Evolutionary conservation across 2,329 filamentous ascomycete species (phyloP).

Genomic region (Aspergillus sojae): DNA sequence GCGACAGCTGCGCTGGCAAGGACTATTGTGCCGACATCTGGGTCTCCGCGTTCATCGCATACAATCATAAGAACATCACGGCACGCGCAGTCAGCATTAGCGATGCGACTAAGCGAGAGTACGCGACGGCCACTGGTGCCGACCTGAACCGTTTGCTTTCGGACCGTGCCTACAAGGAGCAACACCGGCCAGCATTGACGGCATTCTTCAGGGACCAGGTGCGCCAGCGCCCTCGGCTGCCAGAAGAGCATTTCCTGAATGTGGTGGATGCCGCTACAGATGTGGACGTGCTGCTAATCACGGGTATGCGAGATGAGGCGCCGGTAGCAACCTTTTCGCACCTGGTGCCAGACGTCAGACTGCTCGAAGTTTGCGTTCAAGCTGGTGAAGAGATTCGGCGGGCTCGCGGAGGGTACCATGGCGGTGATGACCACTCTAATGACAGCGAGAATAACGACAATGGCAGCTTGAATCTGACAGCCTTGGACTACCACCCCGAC

Average conservation of each 20-base stretch:
- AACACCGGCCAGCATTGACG: slow-evolving; percentile 58
- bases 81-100: slow-evolving; percentile 59
- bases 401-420: slow-evolving; percentile 9
- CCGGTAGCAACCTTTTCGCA: slow-evolving; percentile 59
- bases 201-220: slow-evolving; percentile 55
- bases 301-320: slow-evolving; percentile 61
- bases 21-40: slow-evolving; percentile 40
- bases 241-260: slow-evolving; percentile 38
- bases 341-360: slow-evolving; percentile 54
- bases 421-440: background rate
- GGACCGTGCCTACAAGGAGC: slow-evolving; percentile 64
- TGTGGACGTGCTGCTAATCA: too few relatives aligned
- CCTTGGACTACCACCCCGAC: slow-evolving; percentile 42
- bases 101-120: slow-evolving; percentile 60
- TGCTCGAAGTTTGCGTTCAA: slow-evolving; percentile 58
- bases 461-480: slow-evolving; percentile 21
- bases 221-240: slow-evolving; percentile 48
- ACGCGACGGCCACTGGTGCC: slow-evolving; percentile 53
- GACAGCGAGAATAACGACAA: slow-evolving; percentile 3
- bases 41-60: slow-evolving; percentile 45
- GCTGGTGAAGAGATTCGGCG: slow-evolving; percentile 42
- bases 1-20: slow-evolving; percentile 51
- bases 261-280: too few relatives aligned
- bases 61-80: slow-evolving; percentile 30
- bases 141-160: slow-evolving; percentile 52